Percentiles rank a stretch among this genome's conserved stretches.
phyloP scores from a whole-genome alignment of 495 filamentous ascomycete genomes.

The Pyronema omphalodes region DNA sequence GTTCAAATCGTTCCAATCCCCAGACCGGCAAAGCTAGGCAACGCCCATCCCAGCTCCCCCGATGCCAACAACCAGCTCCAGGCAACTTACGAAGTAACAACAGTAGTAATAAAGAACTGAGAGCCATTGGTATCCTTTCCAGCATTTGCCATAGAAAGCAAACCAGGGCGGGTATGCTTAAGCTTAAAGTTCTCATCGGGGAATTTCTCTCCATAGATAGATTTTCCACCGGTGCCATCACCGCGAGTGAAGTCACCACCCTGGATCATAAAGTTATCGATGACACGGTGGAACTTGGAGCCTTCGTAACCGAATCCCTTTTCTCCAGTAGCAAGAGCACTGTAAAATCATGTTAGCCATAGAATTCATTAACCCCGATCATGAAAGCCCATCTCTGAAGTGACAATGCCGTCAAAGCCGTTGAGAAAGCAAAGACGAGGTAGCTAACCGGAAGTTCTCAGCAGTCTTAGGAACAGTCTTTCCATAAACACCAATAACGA shows the following conservation, averaged over 20 bases:
- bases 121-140: slow-evolving; percentile 97
- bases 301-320: slow-evolving; percentile 93
- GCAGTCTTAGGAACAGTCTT: slow-evolving; percentile 91
- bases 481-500: slow-evolving; percentile 91
- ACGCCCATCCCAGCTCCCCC: too few relatives aligned
- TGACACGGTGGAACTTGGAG: slow-evolving; percentile 94
- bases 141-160: slow-evolving; percentile 84
- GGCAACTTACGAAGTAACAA: slow-evolving; percentile 50
- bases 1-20: too few relatives aligned
- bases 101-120: slow-evolving; percentile 94
- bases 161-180: slow-evolving; percentile 46
- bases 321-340: slow-evolving; percentile 86
- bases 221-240: slow-evolving; percentile 30
- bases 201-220: slow-evolving; percentile 86
- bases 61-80: too few relatives aligned
- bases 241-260: slow-evolving; percentile 96
- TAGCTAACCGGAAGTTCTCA: slow-evolving; percentile 70
- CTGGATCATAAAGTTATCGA: slow-evolving; percentile 98
- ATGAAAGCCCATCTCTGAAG: too few relatives aligned
- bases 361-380: too few relatives aligned
- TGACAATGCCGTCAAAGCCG: slow-evolving; percentile 7
- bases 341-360: too few relatives aligned
- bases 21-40: too few relatives aligned
- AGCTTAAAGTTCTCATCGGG: slow-evolving; percentile 99
- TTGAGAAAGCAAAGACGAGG: not conserved